phyloP scores from a whole-genome alignment of 1,284 basidiomycete species.

The Puccinia horiana region DNA sequence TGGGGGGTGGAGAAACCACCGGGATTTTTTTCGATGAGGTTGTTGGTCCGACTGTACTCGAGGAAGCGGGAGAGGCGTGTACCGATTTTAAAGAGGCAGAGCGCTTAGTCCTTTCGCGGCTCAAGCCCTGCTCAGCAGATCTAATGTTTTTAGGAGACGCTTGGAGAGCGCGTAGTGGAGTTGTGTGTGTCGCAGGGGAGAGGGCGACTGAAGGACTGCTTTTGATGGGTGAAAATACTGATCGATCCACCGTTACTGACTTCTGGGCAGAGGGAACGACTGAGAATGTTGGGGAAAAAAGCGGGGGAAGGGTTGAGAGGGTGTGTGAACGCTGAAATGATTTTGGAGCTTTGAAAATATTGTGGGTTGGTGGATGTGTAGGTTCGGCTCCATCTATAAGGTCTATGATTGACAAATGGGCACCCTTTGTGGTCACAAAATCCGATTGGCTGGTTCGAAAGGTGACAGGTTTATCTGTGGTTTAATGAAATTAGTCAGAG shows the following conservation, averaged over 20 bases:
- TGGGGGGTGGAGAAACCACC: background rate
- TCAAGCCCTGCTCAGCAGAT: slow-evolving; percentile 16
- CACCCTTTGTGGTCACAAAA: slow-evolving; percentile 28
- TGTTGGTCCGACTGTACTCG: background rate
- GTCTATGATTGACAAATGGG: slow-evolving; percentile 35
- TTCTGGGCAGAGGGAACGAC: slow-evolving; percentile 8
- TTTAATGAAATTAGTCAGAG: slow-evolving; percentile 14
- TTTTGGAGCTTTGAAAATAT: slow-evolving; percentile 12
- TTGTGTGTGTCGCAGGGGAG: background rate
- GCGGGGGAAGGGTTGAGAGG: background rate
- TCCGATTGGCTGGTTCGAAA: slow-evolving; percentile 38
- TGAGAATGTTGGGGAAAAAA: slow-evolving; percentile 1
- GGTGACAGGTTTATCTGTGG: slow-evolving; percentile 34
- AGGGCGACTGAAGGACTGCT: background rate
- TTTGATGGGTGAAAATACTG: slow-evolving; percentile 35
- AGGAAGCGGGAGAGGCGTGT: background rate
- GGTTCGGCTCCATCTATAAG: slow-evolving; percentile 32
- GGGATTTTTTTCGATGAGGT: background rate
- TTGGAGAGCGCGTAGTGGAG: slow-evolving; percentile 12
- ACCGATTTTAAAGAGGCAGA: slow-evolving; percentile 21
- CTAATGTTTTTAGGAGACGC: background rate
- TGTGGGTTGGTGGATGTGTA: background rate
- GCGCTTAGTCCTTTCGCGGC: slow-evolving; percentile 29
- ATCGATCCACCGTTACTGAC: slow-evolving; percentile 21
- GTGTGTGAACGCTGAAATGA: background rate